Conservation (phyloP, 1,284 basidiomycete genomes). For the Sporisorium iseilematis-ciliati region DNA sequence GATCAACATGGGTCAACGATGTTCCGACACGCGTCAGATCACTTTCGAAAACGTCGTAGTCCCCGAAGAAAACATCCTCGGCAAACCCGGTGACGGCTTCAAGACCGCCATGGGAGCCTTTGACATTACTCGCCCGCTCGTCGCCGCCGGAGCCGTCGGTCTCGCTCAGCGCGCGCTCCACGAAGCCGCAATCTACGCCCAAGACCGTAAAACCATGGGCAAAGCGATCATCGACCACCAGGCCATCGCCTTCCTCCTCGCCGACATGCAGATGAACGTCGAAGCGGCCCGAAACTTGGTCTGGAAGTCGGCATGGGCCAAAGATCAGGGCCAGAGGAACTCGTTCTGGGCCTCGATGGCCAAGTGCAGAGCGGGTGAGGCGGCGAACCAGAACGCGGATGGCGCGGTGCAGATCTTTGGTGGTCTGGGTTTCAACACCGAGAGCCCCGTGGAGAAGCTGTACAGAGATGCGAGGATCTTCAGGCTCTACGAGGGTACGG, state of each 20-base stretch:
- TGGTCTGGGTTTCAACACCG: conserved; percentile 74
- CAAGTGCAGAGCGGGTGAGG: conserved; percentile 72
- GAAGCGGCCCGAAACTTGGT: conserved; percentile 73
- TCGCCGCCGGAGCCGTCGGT: conserved; percentile 74
- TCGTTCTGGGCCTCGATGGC: conserved; percentile 75
- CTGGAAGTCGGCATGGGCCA: conserved; percentile 73
- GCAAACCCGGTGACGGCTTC: conserved; percentile 74
- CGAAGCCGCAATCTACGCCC: conserved; percentile 74
- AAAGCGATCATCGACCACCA: conserved; percentile 74
- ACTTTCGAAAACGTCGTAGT: conserved; percentile 74
- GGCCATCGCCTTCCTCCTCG: conserved; percentile 74
- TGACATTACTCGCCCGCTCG: conserved; percentile 72
- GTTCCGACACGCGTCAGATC: conserved; percentile 74
- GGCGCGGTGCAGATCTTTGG: conserved; percentile 72
- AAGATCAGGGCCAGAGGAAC: conserved; percentile 73
- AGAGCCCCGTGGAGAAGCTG: conserved; percentile 74
- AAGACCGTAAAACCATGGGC: conserved; percentile 75
- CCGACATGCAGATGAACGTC: conserved; percentile 74
- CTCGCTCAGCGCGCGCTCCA: conserved; percentile 73
- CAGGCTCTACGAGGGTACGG: conserved; percentile 67
- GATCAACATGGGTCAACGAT: conserved; percentile 76
- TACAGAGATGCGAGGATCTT: conserved; percentile 70
- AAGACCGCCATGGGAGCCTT: conserved; percentile 75
- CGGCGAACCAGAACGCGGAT: conserved; percentile 60
- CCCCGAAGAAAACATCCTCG: conserved; percentile 73